A percentile compares a stretch with the other conserved stretches of the same genome.
Conservation (phyloP, 2,329 filamentous ascomycete genomes). For the Fusarium devonianum region DNA sequence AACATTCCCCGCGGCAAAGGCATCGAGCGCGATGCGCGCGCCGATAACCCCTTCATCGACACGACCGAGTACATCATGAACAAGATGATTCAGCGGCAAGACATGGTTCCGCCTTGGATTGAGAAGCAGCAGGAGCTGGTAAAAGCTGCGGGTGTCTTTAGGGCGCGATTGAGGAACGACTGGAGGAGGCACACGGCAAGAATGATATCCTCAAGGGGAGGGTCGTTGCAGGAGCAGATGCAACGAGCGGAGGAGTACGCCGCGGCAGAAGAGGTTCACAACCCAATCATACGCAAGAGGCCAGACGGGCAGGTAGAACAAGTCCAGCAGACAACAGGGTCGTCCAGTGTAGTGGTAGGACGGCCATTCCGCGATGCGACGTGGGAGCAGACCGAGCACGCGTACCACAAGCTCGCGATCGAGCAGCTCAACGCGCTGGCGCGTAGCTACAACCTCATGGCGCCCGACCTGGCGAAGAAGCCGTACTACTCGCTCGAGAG, state of each 20-base stretch:
- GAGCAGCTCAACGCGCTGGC: slow-evolving; percentile 80
- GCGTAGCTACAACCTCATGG: slow-evolving; percentile 93
- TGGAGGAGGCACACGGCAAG: slow-evolving; percentile 86
- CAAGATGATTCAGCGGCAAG: slow-evolving; percentile 96
- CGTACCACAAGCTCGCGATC: slow-evolving; percentile 80
- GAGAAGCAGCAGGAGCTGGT: slow-evolving; percentile 95
- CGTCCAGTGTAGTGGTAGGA: slow-evolving; percentile 43
- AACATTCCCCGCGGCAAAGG: slow-evolving; percentile 82
- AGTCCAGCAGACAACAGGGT: slow-evolving; percentile 41
- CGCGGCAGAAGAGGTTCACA: slow-evolving; percentile 71
- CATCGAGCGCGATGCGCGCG: slow-evolving; percentile 81
- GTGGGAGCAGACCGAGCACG: slow-evolving; percentile 76
- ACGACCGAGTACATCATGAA: slow-evolving; percentile 99
- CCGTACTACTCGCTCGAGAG: slow-evolving; percentile 86
- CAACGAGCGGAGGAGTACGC: slow-evolving; percentile 75
- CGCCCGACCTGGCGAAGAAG: slow-evolving; percentile 89
- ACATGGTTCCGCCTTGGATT: slow-evolving; percentile 96
- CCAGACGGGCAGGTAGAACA: slow-evolving; percentile 48
- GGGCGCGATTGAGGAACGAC: slow-evolving; percentile 76
- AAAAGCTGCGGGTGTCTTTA: slow-evolving; percentile 72
- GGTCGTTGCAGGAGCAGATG: slow-evolving; percentile 77
- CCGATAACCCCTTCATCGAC: slow-evolving; percentile 88
- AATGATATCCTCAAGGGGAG: slow-evolving; percentile 79
- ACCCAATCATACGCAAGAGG: slow-evolving; percentile 61
- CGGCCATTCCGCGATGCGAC: slow-evolving; percentile 77